These are phyloP conservation scores for Drosera capensis DNA, from an alignment of 148 eudicot species.

Conservation along the genomic window DNA sequence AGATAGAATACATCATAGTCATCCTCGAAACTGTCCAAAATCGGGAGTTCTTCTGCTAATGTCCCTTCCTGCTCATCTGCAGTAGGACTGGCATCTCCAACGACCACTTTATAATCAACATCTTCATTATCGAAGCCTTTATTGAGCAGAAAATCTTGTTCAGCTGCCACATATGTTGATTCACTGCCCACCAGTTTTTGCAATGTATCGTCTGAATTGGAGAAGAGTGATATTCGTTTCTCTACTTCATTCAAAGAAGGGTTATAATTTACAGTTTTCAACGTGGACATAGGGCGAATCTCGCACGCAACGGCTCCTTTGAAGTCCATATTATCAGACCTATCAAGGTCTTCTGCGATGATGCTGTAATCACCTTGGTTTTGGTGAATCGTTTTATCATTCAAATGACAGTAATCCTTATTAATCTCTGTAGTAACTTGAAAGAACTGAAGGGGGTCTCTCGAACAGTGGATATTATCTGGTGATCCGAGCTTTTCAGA, in stretches of 20 bases:
- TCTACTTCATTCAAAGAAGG: background rate
- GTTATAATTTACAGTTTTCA: conserved; percentile 1
- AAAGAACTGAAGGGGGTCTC: conserved; percentile 21
- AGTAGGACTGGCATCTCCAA: conserved; percentile 16
- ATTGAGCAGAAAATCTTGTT: conserved; percentile 14
- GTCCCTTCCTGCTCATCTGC: conserved; percentile 31
- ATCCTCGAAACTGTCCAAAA: conserved; percentile 33
- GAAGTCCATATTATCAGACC: conserved; percentile 9
- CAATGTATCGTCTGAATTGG: conserved; percentile 3
- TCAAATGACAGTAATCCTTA: conserved; percentile 26
- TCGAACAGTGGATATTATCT: conserved; percentile 14
- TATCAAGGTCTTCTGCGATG: background rate
- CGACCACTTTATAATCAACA: conserved; percentile 11
- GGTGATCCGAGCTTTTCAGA: conserved; percentile 20
- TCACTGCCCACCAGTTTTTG: conserved; percentile 7
- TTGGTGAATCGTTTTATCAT: conserved; percentile 1
- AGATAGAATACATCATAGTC: conserved; percentile 71
- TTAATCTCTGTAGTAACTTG: conserved; percentile 11
- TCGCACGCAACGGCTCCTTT: conserved; percentile 17
- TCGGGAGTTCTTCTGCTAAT: conserved; percentile 28
- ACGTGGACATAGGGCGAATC: background rate
- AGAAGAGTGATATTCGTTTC: background rate
- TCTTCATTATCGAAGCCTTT: conserved; percentile 13
- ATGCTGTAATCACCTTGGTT: background rate
- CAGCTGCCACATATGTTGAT: conserved; percentile 11